Percentiles rank a stretch among this genome's conserved stretches.
phyloP scores from a whole-genome alignment of 202 grass and related monocot genomes.

The Zoysia matrella region DNA sequence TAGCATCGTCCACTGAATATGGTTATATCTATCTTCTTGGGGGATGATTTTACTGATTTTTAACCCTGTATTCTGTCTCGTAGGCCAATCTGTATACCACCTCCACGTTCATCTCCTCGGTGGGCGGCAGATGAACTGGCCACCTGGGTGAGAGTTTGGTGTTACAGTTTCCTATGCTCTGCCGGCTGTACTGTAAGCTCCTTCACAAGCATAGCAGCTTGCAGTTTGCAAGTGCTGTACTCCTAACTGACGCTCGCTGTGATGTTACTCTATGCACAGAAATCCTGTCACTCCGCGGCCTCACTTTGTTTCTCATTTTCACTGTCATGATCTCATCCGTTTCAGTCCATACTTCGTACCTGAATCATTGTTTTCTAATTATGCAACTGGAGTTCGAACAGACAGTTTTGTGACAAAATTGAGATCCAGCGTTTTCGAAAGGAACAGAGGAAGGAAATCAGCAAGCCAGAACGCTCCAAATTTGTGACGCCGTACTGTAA shows the following conservation, averaged over 20 bases:
- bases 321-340: no score
- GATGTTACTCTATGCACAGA: no score
- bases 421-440: slow-evolving; percentile 9
- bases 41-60: background rate
- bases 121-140: slow-evolving; percentile 77
- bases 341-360: no score
- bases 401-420: background rate
- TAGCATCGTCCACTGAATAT: slow-evolving; percentile 33
- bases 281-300: no score
- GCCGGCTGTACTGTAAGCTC: no score
- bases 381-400: background rate
- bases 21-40: slow-evolving; percentile 21
- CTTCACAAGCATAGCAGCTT: no score
- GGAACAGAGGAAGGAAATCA: background rate
- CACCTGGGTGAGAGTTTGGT: slow-evolving; percentile 55
- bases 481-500: background rate
- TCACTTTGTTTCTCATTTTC: no score
- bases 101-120: slow-evolving; percentile 78
- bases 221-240: no score
- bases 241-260: no score
- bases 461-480: background rate
- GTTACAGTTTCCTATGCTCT: no score
- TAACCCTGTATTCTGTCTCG: background rate
- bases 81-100: slow-evolving; percentile 84
- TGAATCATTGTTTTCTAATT: background rate